Evolutionary conservation across 2,329 filamentous ascomycete species (phyloP), one percentile per base, ranked within the genome.

Genomic region (Blastomyces gilchristii): DNA sequence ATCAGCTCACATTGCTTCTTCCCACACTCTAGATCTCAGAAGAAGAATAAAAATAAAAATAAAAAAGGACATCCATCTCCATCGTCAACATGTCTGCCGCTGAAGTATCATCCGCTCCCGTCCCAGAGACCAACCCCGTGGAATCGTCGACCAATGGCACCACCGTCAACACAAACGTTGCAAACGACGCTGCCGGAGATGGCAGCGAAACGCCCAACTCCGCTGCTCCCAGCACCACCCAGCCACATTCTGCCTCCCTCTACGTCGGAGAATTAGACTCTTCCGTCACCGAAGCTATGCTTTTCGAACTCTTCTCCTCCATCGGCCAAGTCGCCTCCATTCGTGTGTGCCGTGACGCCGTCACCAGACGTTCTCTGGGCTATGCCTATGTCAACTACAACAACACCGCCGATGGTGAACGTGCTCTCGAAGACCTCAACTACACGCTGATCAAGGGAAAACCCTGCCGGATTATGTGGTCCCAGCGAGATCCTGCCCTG

Each of bases 301-400:
- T 99, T 74, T 99, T 97, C 80, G 94, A 99, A 86, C 90, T 99
- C 68, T 99, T 99, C 85, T 97, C 94, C 65, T 94, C 95, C 80
- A 99, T 99, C 75, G 94, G 94, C 71, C 93, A 96, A 74, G 94
- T 99, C 73, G 94, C 94, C 69, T 99, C 94, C 66, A 99, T 99
- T 79, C 94, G 94, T 85, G 94, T 99, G 77, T 99, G 94, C 86
- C 94, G 94, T 81, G 94, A 99, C 76, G 93, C 94, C 67, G 92
- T 99, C 76, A 97, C 94, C 75, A 92, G 94, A 77, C 93, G 94
- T 79, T 99, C 94, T 69, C 91, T 99, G 70, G 94, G 94, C 70
- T 99, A 99, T 79, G 94, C 94, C 79, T 99, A 99, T 79, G 94
- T 99, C 81, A 99, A 99, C 87, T 99, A 97, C 87, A 99, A 97